phyloP scores from a whole-genome alignment of 169 alveolate genomes.

The Perkinsus chesapeaki region DNA sequence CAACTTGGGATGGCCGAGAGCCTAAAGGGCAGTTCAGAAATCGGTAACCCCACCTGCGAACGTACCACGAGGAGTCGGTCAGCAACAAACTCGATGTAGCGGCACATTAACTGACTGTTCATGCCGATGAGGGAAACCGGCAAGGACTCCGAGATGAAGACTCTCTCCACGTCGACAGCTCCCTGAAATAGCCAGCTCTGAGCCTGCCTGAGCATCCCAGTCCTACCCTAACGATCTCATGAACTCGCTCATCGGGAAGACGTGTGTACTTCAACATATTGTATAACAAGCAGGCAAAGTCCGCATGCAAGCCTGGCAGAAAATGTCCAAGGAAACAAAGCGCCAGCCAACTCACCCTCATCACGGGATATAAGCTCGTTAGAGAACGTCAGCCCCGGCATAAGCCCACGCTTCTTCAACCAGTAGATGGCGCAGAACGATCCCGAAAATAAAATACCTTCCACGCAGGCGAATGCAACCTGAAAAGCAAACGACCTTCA shows the following conservation, averaged over 20 bases:
- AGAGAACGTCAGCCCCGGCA: conserved; percentile 92
- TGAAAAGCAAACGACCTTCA: background rate
- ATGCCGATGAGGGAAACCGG: conserved; percentile 96
- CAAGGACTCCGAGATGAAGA: conserved; percentile 90
- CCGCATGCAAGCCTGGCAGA: conserved; percentile 80
- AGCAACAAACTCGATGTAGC: conserved; percentile 95
- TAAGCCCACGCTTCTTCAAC: conserved; percentile 93
- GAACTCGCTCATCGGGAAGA: conserved; percentile 78
- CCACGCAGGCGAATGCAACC: conserved; percentile 86
- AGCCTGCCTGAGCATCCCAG: background rate
- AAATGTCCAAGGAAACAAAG: background rate
- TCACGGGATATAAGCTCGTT: conserved; percentile 96
- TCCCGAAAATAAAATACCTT: conserved; percentile 96
- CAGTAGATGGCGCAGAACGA: conserved; percentile 94
- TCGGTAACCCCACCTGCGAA: background rate
- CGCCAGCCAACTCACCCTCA: conserved; percentile 69
- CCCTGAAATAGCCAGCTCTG: conserved; percentile 33
- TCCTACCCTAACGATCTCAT: conserved; percentile 63
- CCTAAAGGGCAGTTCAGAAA: background rate
- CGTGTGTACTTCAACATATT: conserved; percentile 69
- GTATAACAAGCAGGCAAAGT: conserved; percentile 93
- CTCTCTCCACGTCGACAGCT: conserved; percentile 94
- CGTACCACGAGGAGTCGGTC: conserved; percentile 79
- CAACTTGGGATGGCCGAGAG: conserved; percentile 84
- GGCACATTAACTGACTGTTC: conserved; percentile 89